Conservation (phyloP, 2,329 filamentous ascomycete species). For the Aspergillus uvarum region DNA sequence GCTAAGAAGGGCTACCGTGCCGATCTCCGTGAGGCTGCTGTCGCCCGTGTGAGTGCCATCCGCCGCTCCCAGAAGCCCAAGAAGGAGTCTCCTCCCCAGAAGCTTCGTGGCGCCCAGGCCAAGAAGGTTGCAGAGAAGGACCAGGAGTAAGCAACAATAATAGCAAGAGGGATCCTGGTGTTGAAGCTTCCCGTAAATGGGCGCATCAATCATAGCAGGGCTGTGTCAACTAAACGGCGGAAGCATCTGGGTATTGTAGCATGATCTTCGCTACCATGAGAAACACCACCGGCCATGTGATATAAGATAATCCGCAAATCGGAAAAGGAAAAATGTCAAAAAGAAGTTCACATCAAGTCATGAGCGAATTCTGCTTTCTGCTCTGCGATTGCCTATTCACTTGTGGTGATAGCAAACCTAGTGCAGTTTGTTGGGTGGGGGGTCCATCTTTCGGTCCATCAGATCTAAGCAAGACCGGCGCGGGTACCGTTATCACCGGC, state of each 20-base stretch:
- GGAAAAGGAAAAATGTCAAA: neutral
- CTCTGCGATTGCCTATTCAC: neutral
- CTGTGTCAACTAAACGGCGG: constrained; percentile 2
- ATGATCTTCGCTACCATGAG: neutral
- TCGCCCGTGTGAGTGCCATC: constrained; percentile 84
- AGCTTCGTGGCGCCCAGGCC: constrained; percentile 78
- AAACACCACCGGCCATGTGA: constrained; percentile 27
- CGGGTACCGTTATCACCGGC: neutral
- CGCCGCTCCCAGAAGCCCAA: constrained; percentile 73
- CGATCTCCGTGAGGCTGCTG: constrained; percentile 74
- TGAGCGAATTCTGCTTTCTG: neutral
- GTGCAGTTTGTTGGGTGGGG: neutral
- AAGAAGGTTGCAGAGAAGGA: constrained; percentile 59
- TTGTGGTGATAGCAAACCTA: neutral
- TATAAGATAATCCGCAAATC: constrained; percentile 18
- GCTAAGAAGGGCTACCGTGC: constrained; percentile 83
- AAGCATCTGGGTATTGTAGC: neutral
- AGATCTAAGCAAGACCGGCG: constrained; percentile 27
- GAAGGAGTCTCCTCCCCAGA: constrained; percentile 71
- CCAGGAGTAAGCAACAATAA: constrained; percentile 32
- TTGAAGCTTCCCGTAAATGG: constrained; percentile 16
- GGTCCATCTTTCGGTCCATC: neutral
- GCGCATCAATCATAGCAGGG: constrained; percentile 19
- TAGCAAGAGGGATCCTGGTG: constrained; percentile 7
- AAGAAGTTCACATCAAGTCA: neutral